Evolutionary conservation across 257 asterid species (phyloP).

Genomic region (Fraxinus cuspidata): DNA sequence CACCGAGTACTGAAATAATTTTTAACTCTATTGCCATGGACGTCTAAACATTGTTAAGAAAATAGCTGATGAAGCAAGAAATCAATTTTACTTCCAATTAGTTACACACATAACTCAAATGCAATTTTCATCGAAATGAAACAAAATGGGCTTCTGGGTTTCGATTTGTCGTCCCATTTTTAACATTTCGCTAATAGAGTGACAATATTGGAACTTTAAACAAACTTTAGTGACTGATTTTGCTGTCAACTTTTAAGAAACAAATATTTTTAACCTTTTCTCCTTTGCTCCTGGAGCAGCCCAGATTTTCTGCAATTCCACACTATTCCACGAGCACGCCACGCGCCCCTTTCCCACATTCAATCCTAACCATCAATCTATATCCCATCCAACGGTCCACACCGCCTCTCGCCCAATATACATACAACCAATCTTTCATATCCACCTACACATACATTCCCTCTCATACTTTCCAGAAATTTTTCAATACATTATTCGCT

Average conservation of each 20-base stretch:
- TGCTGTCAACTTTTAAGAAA: not conserved
- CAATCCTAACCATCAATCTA: constrained; percentile 28
- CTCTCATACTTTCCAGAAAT: not conserved
- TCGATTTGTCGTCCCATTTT: not conserved
- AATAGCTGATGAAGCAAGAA: too few relatives aligned
- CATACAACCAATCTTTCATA: not conserved
- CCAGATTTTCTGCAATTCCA: not conserved
- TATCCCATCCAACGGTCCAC: constrained; percentile 29
- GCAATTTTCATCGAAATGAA: too few relatives aligned
- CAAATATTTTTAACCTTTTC: not conserved
- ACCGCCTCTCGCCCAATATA: not conserved
- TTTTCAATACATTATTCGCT: not conserved
- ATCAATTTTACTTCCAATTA: not conserved
- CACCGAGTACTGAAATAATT: too few relatives aligned
- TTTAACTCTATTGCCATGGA: too few relatives aligned
- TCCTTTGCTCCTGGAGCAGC: not conserved
- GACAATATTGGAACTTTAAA: not conserved
- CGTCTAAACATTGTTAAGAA: too few relatives aligned
- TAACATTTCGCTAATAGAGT: not conserved
- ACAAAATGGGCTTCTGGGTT: not conserved
- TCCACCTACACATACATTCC: not conserved
- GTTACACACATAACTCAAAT: not conserved
- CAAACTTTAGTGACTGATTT: not conserved
- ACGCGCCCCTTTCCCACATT: constrained; percentile 34
- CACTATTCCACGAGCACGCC: constrained; percentile 34